These are phyloP conservation scores for Syzygium aromaticum DNA, from an alignment of 345 rosid genomes.

Conservation along the genomic window DNA sequence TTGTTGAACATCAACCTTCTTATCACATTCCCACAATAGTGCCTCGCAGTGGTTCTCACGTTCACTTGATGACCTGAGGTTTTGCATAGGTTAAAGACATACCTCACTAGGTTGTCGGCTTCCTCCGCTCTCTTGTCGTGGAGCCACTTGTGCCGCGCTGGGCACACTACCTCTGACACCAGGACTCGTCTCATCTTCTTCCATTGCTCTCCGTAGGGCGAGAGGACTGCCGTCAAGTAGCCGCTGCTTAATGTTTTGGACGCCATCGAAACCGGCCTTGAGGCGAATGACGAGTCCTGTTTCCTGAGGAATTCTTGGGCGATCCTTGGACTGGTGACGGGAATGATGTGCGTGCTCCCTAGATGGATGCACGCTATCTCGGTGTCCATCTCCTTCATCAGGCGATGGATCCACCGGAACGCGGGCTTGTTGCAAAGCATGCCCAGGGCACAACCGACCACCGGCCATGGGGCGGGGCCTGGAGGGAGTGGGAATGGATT, in stretches of 20 bases:
- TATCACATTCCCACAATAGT: conserved; percentile 9
- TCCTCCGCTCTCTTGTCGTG: conserved; percentile 24
- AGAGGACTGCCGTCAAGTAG: conserved; percentile 1
- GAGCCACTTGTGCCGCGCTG: conserved; percentile 17
- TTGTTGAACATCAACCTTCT: conserved; percentile 20
- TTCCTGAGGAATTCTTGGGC: conserved; percentile 29
- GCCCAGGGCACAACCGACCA: background rate
- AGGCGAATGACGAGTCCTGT: conserved; percentile 19
- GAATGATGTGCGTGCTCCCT: conserved; percentile 5
- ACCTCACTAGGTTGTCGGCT: conserved; percentile 35
- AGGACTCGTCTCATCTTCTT: conserved; percentile 37
- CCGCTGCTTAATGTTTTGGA: conserved; percentile 2
- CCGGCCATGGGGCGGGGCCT: background rate
- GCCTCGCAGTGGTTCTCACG: background rate
- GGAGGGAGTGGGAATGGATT: background rate
- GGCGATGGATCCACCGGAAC: background rate
- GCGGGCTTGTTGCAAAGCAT: background rate
- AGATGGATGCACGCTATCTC: background rate
- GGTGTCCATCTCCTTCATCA: conserved; percentile 3
- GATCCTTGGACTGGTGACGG: conserved; percentile 21
- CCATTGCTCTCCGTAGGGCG: conserved; percentile 30
- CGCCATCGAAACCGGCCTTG: conserved; percentile 15
- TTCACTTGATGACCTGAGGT: background rate
- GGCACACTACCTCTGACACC: conserved; percentile 13
- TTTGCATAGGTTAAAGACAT: conserved; percentile 19